Conservation (phyloP, 2,329 filamentous ascomycete genomes). For the Monosporascus ibericus region DNA sequence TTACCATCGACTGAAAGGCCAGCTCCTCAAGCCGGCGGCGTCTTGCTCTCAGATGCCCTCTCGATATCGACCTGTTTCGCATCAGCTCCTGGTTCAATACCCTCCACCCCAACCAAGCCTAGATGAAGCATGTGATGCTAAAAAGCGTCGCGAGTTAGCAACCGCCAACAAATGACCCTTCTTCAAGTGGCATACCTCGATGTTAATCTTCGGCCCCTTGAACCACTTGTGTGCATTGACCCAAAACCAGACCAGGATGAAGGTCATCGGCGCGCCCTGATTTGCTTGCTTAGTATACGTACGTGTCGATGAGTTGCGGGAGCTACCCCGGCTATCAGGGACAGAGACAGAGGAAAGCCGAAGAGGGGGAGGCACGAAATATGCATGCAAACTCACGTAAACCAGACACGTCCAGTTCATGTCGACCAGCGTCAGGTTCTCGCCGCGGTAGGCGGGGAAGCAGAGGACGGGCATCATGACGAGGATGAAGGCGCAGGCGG, state of each 20-base stretch:
- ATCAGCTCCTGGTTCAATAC: constrained; percentile 3
- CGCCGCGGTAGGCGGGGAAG: constrained; percentile 52
- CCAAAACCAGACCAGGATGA: constrained; percentile 55
- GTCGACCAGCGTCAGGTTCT: constrained; percentile 38
- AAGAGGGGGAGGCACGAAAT: neutral
- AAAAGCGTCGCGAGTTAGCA: neutral
- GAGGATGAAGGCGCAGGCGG: constrained; percentile 53
- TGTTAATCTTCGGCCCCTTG: constrained; percentile 63
- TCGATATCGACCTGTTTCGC: constrained; percentile 15
- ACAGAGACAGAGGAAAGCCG: neutral
- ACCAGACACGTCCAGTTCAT: constrained; percentile 69
- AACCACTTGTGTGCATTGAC: constrained; percentile 63
- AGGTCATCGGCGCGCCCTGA: constrained; percentile 55
- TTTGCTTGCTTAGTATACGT: neutral
- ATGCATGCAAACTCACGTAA: constrained; percentile 27
- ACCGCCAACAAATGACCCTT: neutral
- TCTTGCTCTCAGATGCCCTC: constrained; percentile 16
- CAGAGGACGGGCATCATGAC: constrained; percentile 66
- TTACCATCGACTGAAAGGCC: no score
- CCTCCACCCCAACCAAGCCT: constrained; percentile 15
- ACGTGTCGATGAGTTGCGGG: neutral
- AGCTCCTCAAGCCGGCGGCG: constrained; percentile 1
- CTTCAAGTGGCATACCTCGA: constrained; percentile 32
- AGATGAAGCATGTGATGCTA: constrained; percentile 21
- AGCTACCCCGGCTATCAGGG: neutral